Evolutionary conservation across 257 asterid species (phyloP).

Genomic region (Oldenlandia corymbosa): DNA sequence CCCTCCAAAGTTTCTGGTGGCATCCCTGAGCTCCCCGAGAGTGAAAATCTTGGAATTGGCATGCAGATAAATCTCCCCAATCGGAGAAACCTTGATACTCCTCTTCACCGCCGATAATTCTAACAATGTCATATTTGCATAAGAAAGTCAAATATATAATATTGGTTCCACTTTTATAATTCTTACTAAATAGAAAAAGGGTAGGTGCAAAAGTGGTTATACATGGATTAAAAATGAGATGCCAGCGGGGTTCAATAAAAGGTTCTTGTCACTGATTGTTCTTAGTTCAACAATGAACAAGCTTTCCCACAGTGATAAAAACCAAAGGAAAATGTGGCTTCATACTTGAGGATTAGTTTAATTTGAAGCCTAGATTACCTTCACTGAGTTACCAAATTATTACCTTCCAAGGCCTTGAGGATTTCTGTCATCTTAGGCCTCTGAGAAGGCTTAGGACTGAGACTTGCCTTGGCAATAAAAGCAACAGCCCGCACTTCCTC

Average conservation of each 20-base stretch:
- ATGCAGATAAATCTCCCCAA: slow-evolving; percentile 43
- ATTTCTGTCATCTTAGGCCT: slow-evolving; percentile 61
- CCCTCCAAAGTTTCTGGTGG: slow-evolving; percentile 59
- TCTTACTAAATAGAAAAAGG: no score
- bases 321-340: no score
- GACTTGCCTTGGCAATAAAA: slow-evolving; percentile 5
- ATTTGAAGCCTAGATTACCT: not conserved
- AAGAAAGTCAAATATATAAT: no score
- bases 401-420: slow-evolving; percentile 60
- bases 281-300: no score
- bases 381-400: slow-evolving; percentile 49
- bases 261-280: no score
- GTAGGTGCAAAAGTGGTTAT: no score
- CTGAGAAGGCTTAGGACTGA: slow-evolving; percentile 8
- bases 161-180: no score
- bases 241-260: no score
- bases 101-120: slow-evolving; percentile 22
- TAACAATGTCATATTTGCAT: no score
- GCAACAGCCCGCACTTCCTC: slow-evolving; percentile 1
- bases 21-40: slow-evolving; percentile 47
- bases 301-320: no score
- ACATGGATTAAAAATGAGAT: no score
- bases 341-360: no score
- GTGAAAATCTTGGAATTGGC: slow-evolving; percentile 56
- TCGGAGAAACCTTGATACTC: slow-evolving; percentile 11